These are phyloP conservation scores for Panicum virgatum DNA, from an alignment of 202 grass and related monocot genomes.

Conservation along the genomic window DNA sequence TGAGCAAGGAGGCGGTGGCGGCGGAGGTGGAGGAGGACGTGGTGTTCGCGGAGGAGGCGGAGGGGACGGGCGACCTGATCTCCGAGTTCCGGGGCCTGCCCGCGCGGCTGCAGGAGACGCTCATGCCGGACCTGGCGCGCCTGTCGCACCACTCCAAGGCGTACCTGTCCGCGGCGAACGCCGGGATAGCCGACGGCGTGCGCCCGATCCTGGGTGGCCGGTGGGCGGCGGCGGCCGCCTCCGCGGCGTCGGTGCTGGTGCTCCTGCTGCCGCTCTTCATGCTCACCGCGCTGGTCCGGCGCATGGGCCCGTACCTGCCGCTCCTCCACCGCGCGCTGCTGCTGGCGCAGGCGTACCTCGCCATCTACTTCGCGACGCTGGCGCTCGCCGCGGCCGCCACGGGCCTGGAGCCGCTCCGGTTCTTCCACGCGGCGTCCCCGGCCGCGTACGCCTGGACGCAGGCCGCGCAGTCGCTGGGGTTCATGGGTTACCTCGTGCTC, in stretches of 20 bases:
- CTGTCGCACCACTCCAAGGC: slow-evolving; percentile 80
- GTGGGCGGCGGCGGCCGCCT: slow-evolving; percentile 57
- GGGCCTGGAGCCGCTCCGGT: slow-evolving; percentile 84
- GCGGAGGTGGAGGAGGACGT: slow-evolving; percentile 30
- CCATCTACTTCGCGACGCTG: slow-evolving; percentile 98
- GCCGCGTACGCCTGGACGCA: slow-evolving; percentile 90
- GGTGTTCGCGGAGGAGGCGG: slow-evolving; percentile 43
- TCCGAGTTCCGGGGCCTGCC: slow-evolving; percentile 81
- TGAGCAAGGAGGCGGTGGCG: background rate
- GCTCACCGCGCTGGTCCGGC: slow-evolving; percentile 64
- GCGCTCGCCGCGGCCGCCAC: slow-evolving; percentile 67
- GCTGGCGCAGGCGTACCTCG: slow-evolving; percentile 93
- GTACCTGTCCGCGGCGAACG: slow-evolving; percentile 87
- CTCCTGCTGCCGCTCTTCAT: slow-evolving; percentile 72
- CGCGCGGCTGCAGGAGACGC: slow-evolving; percentile 61
- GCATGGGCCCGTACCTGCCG: slow-evolving; percentile 70
- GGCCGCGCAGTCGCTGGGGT: slow-evolving; percentile 89
- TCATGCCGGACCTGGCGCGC: slow-evolving; percentile 86
- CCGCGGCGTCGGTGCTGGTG: slow-evolving; percentile 57
- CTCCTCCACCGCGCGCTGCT: slow-evolving; percentile 73
- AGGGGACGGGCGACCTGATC: slow-evolving; percentile 58
- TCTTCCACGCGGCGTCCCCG: slow-evolving; percentile 93
- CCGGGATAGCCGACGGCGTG: slow-evolving; percentile 67
- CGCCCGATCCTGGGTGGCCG: slow-evolving; percentile 69
- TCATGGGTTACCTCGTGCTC: slow-evolving; percentile 75